Evolutionary conservation across 2,329 filamentous ascomycete genomes (phyloP).

Genomic region (Purpureocillium lavendulum): DNA sequence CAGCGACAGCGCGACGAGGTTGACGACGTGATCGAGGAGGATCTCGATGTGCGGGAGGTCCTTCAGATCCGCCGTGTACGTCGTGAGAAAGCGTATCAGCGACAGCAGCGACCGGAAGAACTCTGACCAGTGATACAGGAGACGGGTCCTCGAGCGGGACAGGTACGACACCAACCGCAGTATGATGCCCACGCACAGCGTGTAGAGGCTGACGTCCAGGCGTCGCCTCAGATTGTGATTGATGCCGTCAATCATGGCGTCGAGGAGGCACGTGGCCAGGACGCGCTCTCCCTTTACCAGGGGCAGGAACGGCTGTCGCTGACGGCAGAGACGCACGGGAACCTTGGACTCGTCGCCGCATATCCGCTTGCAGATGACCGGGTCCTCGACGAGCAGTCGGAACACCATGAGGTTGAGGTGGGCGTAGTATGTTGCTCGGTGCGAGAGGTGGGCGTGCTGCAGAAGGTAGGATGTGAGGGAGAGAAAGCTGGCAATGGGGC

Average conservation of each 20-base stretch:
- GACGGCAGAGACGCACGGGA: constrained; percentile 75
- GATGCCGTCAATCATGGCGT: constrained; percentile 82
- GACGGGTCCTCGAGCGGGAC: constrained; percentile 69
- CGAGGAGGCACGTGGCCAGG: constrained; percentile 68
- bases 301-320: constrained; percentile 79
- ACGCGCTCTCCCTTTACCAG: constrained; percentile 63
- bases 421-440: constrained; percentile 71
- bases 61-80: constrained; percentile 73
- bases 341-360: constrained; percentile 71
- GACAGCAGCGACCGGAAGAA: constrained; percentile 85
- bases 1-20: constrained; percentile 74
- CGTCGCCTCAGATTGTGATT: constrained; percentile 87
- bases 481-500: constrained; percentile 72
- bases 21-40: constrained; percentile 70
- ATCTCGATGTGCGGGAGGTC: constrained; percentile 59
- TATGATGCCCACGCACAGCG: constrained; percentile 71
- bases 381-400: constrained; percentile 80
- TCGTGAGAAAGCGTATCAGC: constrained; percentile 82
- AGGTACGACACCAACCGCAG: constrained; percentile 78
- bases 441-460: constrained; percentile 83
- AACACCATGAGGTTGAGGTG: constrained; percentile 80
- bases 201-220: constrained; percentile 79
- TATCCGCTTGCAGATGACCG: constrained; percentile 70
- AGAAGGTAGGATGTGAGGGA: constrained; percentile 88
- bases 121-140: constrained; percentile 90